Percentiles rank a stretch among this genome's conserved stretches.
Conservation (phyloP, 2,329 filamentous ascomycete genomes). For the Zelopaecilomyces penicillatus region DNA sequence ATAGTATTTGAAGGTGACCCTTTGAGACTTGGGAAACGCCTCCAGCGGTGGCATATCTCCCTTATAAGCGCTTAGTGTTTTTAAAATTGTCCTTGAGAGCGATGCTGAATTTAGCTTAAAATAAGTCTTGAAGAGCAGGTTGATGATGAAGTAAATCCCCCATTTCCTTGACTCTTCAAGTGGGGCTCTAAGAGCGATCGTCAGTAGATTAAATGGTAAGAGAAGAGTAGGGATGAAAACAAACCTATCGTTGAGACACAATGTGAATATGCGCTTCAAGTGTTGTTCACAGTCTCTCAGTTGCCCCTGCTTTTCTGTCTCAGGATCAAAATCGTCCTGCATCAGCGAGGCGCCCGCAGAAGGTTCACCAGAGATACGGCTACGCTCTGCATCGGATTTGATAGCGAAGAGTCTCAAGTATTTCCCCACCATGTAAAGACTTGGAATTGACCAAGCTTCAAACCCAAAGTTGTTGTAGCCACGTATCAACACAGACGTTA, state of each 20-base stretch:
- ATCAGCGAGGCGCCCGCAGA: conserved; percentile 40
- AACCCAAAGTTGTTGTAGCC: conserved; percentile 72
- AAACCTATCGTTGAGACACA: conserved; percentile 85
- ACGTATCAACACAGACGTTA: conserved; percentile 67
- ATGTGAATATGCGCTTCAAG: conserved; percentile 83
- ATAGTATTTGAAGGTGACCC: conserved; percentile 95
- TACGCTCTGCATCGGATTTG: conserved; percentile 69
- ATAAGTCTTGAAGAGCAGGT: conserved; percentile 95
- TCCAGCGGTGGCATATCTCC: conserved; percentile 74
- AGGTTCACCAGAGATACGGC: conserved; percentile 25
- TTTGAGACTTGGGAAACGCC: conserved; percentile 78
- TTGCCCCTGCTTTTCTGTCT: conserved; percentile 70
- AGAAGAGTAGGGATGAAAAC: conserved; percentile 13
- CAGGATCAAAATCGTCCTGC: conserved; percentile 74
- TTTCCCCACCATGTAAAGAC: conserved; percentile 79
- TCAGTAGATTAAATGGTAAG: background rate
- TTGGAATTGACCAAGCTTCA: conserved; percentile 86
- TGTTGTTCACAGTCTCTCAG: conserved; percentile 85
- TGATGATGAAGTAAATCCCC: conserved; percentile 93
- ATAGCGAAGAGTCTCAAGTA: conserved; percentile 84
- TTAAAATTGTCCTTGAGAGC: conserved; percentile 84
- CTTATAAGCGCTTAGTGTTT: conserved; percentile 66
- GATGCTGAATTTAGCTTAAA: conserved; percentile 88
- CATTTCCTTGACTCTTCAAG: conserved; percentile 91
- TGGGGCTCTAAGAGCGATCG: conserved; percentile 50